Base-by-base conservation (phyloP, 1,139 yeast genomes). In the Blastobotrys petasosporus region DNA sequence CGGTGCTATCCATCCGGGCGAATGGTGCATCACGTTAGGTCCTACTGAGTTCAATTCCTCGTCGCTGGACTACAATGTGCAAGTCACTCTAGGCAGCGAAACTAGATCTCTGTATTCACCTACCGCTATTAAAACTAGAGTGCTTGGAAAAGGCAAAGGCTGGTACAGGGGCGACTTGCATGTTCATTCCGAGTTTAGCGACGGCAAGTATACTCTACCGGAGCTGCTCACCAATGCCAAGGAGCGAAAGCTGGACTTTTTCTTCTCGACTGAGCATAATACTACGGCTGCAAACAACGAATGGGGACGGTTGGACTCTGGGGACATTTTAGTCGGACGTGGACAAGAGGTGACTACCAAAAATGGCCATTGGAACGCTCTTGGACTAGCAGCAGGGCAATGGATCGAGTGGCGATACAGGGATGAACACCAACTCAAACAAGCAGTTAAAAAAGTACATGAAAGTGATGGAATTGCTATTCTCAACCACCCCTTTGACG, bases 91-190 rank as follows among this genome's bases (percentile, higher is more conserved):
- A 20, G 47, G 36, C 13, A 17, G 32, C n/a, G 38, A 15, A 32
- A 20, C 5, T 15, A 20, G 47, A 17, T 25, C 13, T 9, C 30
- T 42, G 12, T 47, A 47, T 36, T 6, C 15, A 36, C 44, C 52
- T 4, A 15, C 34, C 9, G 41, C 49, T n/a, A 51, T 49, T 5
- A 44, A 49, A 3, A 38, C 46, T 11, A 29, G 44, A 15, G 37
- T 37, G 11, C 12, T 23, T 8, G 37, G 15, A 2, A 16, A 38
- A 9, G 12, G 13, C n/a, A 16, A 30, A 10, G 32, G 16, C 11
- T 51, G 53, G 53, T 49, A 42, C 29, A 35, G 51, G 17, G 53
- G 53, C n/a, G 53, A 51, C 35, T 39, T 51, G 32, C 53, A 51
- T 35, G 41, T 49, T 13, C 53, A 51, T 25, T 41, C 52, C 2